Base-by-base conservation (phyloP, 306 rosid genomes). In the Oemleria cerasiformis region DNA sequence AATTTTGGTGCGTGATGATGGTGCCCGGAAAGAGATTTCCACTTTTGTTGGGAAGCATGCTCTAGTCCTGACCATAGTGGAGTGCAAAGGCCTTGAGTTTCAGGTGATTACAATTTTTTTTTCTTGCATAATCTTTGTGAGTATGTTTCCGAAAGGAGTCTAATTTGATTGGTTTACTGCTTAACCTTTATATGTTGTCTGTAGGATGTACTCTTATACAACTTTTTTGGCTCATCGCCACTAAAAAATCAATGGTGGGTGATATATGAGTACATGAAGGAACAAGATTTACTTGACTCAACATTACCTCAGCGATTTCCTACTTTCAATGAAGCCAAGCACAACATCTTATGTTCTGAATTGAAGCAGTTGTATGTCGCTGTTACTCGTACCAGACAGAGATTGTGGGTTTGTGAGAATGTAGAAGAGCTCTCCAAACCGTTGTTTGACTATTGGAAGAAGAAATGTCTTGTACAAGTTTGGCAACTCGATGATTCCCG, bases 61-160 rank as follows among this genome's bases (percentile, higher is more conserved):
- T 78, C 95, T 91, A 76, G 87, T 91, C 16, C 75, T 91, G 50
- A 91, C 97, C 7, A 78, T 88, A 47, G 23, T 91, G 50, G 95
- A 91, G 78, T 88, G 97, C 76, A 91, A 91, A 64, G 95, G 97
- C 20, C 96, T 88, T 43, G 97, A 91, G 42, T 91, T 91, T 78
- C 96, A 91, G 96, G 97, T 91, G 59, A 58, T 41, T 19, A 2
- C 21, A 13, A 49, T 16, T 21, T 42, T 5, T 15, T 17, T 38
- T 25, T 65, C 12, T 21, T 15, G 43, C 20, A 36, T 72, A 61
- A 1, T n/a, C 30, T 70, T 50, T 70, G 40, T 5, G 14, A 23
- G 49, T 9, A 42, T 11, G 7, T 48, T 63, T 34, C 36, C 36
- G 36, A 30, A 30, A 30, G 36, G 36, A 30, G 36, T 30, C 36